A percentile compares a stretch with the other conserved stretches of the same genome.
Evolutionary conservation across 2,329 filamentous ascomycete genomes (phyloP).

Genomic region (Aurifilum marmelostoma): DNA sequence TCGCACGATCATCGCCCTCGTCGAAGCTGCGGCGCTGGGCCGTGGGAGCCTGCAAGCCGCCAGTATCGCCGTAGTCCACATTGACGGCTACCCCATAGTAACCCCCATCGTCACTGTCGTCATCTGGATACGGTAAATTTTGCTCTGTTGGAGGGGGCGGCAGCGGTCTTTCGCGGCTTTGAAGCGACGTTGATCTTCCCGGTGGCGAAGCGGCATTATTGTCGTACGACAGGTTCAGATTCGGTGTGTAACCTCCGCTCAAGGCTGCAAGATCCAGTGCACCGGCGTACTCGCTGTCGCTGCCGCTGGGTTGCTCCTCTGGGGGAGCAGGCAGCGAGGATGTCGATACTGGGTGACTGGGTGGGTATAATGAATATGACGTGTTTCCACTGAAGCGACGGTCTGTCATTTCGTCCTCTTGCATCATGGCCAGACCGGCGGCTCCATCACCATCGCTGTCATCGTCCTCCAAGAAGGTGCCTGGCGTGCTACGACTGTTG

Average conservation of each 20-base stretch:
- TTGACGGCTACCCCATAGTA: conserved; percentile 51
- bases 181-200: conserved; percentile 37
- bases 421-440: conserved; percentile 81
- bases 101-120: conserved; percentile 40
- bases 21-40: conserved; percentile 83
- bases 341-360: conserved; percentile 36
- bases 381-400: conserved; percentile 62
- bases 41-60: conserved; percentile 78
- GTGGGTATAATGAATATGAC: conserved; percentile 46
- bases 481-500: conserved; percentile 43
- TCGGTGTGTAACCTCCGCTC: conserved; percentile 69
- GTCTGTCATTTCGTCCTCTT: conserved; percentile 79
- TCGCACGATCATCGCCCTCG: conserved; percentile 80
- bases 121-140: conserved; percentile 47
- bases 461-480: conserved; percentile 47
- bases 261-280: conserved; percentile 74
- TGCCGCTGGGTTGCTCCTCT: conserved; percentile 54
- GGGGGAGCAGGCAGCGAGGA: conserved; percentile 49
- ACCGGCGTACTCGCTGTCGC: conserved; percentile 71
- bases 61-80: conserved; percentile 88
- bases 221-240: conserved; percentile 54
- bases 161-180: conserved; percentile 25
- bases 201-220: conserved; percentile 48
- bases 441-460: conserved; percentile 89
- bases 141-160: conserved; percentile 42